A percentile compares a stretch with the other conserved stretches of the same genome.
These are phyloP conservation scores for Coniochaeta sp. DNA, from an alignment of 2,329 filamentous ascomycete species.

Conservation along the genomic window DNA sequence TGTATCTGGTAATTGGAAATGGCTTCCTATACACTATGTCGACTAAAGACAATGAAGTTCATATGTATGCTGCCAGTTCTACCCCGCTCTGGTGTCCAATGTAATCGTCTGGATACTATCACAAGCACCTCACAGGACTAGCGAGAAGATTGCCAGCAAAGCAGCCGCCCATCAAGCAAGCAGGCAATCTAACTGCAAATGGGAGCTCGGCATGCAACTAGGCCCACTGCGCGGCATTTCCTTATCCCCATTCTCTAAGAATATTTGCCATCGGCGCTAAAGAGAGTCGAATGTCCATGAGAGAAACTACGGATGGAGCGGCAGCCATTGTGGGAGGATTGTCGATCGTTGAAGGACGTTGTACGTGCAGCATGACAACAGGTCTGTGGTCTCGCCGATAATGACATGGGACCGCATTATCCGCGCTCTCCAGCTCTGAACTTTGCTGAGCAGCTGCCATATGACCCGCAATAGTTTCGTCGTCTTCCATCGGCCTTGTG, in stretches of 20 bases:
- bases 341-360: background rate
- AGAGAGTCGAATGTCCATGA: background rate
- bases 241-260: background rate
- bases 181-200: background rate
- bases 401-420: background rate
- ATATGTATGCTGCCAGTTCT: background rate
- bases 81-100: background rate
- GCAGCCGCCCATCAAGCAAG: background rate
- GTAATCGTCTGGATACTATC: background rate
- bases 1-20: background rate
- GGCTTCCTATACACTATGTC: background rate
- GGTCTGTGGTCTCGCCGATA: background rate
- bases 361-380: background rate
- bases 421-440: no score
- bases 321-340: background rate
- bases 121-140: background rate
- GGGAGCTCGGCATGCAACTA: background rate
- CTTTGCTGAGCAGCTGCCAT: no score
- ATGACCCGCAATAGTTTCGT: no score
- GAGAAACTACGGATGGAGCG: background rate
- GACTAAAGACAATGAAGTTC: background rate
- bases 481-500: background rate
- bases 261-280: background rate
- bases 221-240: background rate
- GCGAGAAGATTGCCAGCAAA: background rate